Evolutionary conservation across 306 rosid genomes (phyloP), one percentile per base, ranked within the genome.

Genomic region (Citrullus mucosospermus): DNA sequence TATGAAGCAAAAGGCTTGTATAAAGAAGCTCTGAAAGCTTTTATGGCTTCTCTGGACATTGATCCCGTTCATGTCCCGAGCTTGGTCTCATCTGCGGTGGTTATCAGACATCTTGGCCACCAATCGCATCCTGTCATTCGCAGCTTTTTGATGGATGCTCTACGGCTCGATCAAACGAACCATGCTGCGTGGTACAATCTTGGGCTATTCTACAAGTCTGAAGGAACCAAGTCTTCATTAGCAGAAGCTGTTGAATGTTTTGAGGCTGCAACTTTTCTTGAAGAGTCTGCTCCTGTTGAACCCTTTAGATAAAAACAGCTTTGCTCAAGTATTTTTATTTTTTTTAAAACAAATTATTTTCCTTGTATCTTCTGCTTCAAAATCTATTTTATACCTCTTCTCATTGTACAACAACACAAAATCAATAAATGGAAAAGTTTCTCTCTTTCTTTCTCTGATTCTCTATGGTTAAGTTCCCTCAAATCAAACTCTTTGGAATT

Each of bases 181-280:
- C 87, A 88, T 77, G 77, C 87, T 28, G 97, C 96, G 1, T 96
- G 98, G 98, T 87, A 91, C 83, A 90, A 90, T 82, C 97, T 96
- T 48, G 99, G 97, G 58, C 82, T 91, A 76, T 81, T 86, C 54
- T 82, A 86, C 85, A 82, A 90, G 80, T 80, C 85, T 22, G 85
- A 84, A 81, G 93, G 89, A 6, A 76, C 84, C 51, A 63, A 56
- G 56, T 79, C 91, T n/a, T 86, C 93, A 16, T 77, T 83, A 57
- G 77, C 51, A 9, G 97, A 92, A 83, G 97, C 97, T 6, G 54
- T 85, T 1, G 98, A 91, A 65, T 95, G 92, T 68, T 95, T 95
- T 43, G 88, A 91, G 86, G 96, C 92, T 81, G 96, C 97, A 59
- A 25, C 86, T 55, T 68, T 67, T 83, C 93, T 95, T 80, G 89